These are phyloP conservation scores for Neodidymelliopsis sp. DNA, from an alignment of 2,329 filamentous ascomycete genomes.

Conservation along the genomic window DNA sequence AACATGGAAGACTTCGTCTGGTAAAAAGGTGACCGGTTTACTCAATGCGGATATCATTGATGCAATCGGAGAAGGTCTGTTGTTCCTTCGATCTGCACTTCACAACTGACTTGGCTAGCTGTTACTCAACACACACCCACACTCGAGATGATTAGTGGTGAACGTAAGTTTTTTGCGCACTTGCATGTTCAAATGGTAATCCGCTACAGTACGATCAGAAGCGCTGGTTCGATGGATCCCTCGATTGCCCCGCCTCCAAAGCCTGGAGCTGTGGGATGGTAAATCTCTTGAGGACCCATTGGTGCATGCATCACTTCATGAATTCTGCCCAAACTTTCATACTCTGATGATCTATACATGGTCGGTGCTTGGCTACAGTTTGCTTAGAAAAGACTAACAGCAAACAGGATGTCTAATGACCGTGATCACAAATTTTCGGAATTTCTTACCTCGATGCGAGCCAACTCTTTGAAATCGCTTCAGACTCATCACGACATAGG, in stretches of 20 bases:
- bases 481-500: slow-evolving; percentile 64
- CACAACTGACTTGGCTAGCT: slow-evolving; percentile 39
- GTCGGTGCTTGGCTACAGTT: slow-evolving; percentile 33
- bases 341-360: slow-evolving; percentile 66
- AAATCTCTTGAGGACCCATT: slow-evolving; percentile 64
- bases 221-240: slow-evolving; percentile 67
- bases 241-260: slow-evolving; percentile 64
- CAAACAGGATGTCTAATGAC: slow-evolving; percentile 48
- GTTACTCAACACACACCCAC: slow-evolving; percentile 58
- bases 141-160: slow-evolving; percentile 67
- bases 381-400: slow-evolving; percentile 17
- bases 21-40: slow-evolving; percentile 44
- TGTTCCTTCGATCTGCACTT: background rate
- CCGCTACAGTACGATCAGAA: slow-evolving; percentile 55
- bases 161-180: slow-evolving; percentile 47
- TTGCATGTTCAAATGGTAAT: slow-evolving; percentile 14
- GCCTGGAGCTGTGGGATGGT: slow-evolving; percentile 68
- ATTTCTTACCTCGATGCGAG: slow-evolving; percentile 64
- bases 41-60: slow-evolving; percentile 54
- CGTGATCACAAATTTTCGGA: slow-evolving; percentile 65
- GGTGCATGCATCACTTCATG: slow-evolving; percentile 61
- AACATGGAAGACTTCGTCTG: slow-evolving; percentile 31
- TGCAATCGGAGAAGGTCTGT: slow-evolving; percentile 58
- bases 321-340: slow-evolving; percentile 67
- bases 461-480: slow-evolving; percentile 66